Conservation (phyloP, 1,284 basidiomycete genomes). For the Coniophora puteana region DNA sequence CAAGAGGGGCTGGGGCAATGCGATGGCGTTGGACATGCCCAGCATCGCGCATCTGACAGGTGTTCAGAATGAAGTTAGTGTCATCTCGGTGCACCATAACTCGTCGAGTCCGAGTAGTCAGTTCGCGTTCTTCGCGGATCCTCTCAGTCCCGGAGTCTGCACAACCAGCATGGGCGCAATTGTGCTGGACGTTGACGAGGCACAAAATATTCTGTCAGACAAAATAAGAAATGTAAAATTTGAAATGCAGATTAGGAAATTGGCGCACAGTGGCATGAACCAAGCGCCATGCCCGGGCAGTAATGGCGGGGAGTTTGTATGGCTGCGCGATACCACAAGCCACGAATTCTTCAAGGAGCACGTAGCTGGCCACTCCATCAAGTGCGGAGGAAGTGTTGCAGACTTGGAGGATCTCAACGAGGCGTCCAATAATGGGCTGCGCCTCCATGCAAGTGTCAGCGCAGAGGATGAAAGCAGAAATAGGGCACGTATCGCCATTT, state of each 20-base stretch:
- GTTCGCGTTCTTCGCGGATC: slow-evolving; percentile 10
- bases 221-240: not conserved
- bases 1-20: not conserved
- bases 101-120: slow-evolving; percentile 4
- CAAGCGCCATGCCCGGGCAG: not conserved
- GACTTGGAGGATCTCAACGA: not conserved
- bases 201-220: not conserved
- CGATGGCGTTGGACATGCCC: slow-evolving; percentile 8
- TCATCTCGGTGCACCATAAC: slow-evolving; percentile 5
- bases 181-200: slow-evolving; percentile 1
- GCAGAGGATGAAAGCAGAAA: not conserved
- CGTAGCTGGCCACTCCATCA: not conserved
- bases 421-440: not conserved
- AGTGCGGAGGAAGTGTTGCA: not conserved
- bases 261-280: too few relatives aligned
- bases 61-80: slow-evolving; percentile 13
- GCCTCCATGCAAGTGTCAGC: not conserved
- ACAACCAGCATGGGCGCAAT: not conserved
- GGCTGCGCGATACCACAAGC: not conserved
- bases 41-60: slow-evolving; percentile 17
- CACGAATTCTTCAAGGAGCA: not conserved
- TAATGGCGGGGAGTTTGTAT: not conserved
- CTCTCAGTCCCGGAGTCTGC: not conserved
- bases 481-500: not conserved
- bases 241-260: too few relatives aligned